Percentiles rank a stretch among this genome's conserved stretches.
These are phyloP conservation scores for Clitoria ternatea DNA, from an alignment of 306 rosid species.

Conservation along the genomic window DNA sequence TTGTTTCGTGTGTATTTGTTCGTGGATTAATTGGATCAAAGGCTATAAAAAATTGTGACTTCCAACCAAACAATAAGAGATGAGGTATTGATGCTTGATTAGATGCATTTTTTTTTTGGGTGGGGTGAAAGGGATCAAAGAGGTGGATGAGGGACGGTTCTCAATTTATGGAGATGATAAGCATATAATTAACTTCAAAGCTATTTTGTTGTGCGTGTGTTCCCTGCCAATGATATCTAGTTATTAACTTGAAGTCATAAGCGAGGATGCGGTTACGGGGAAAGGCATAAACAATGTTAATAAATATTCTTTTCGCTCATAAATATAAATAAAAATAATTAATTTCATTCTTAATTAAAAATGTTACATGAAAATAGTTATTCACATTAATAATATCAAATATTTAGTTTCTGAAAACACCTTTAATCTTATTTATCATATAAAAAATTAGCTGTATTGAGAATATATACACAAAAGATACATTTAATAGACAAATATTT, in stretches of 20 bases:
- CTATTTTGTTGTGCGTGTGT: constrained; percentile 15
- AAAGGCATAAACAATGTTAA: too few species aligned
- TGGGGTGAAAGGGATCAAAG: neutral
- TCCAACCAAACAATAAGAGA: neutral
- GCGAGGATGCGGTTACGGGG: too few species aligned
- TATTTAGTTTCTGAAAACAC: too few species aligned
- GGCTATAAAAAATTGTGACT: neutral
- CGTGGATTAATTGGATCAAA: neutral
- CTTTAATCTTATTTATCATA: too few species aligned
- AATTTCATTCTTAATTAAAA: too few species aligned
- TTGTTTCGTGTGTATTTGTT: constrained; percentile 14
- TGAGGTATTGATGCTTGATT: neutral
- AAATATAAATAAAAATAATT: too few species aligned
- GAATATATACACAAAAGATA: too few species aligned
- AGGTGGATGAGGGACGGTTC: neutral
- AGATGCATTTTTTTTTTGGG: neutral
- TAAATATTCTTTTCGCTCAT: too few species aligned
- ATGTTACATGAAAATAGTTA: too few species aligned
- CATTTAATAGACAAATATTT: too few species aligned
- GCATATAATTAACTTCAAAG: neutral
- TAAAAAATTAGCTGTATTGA: too few species aligned
- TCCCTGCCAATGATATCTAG: constrained; percentile 1
- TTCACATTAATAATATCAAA: too few species aligned
- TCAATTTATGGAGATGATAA: constrained; percentile 9
- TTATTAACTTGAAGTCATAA: neutral